Evolutionary conservation across 306 rosid species (phyloP).

Genomic region (Elaeagnus macrophylla): DNA sequence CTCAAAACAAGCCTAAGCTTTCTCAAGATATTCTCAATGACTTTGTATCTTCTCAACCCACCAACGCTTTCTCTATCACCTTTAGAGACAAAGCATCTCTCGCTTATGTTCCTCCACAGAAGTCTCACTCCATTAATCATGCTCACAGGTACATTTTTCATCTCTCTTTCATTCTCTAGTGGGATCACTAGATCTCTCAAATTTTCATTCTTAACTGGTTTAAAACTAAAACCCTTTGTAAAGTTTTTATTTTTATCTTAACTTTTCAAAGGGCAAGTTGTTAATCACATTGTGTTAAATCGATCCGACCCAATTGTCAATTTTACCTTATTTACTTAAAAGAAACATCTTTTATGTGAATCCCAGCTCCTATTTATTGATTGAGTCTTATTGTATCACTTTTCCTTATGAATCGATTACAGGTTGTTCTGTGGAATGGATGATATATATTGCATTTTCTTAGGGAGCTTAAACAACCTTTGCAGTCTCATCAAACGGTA

Average conservation of each 20-base stretch:
- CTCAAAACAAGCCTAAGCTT: slow-evolving; percentile 38
- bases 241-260: no score
- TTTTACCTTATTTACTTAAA: background rate
- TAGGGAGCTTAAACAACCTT: slow-evolving; percentile 61
- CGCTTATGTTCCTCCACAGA: slow-evolving; percentile 39
- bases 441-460: slow-evolving; percentile 63
- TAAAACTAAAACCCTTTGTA: no score
- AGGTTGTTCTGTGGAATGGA: slow-evolving; percentile 84
- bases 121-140: slow-evolving; percentile 18
- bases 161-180: background rate
- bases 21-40: slow-evolving; percentile 39
- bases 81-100: slow-evolving; percentile 49
- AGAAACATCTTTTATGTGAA: background rate
- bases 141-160: slow-evolving; percentile 24
- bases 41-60: slow-evolving; percentile 42
- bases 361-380: background rate
- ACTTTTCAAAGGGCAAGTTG: no score
- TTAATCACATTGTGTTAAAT: background rate
- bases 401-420: slow-evolving; percentile 10
- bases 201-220: no score
- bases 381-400: background rate
- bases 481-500: slow-evolving; percentile 64
- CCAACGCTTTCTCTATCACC: slow-evolving; percentile 40
- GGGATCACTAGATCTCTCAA: background rate
- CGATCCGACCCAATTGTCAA: background rate